Evolutionary conservation across 2,329 filamentous ascomycete species (phyloP).

Genomic region (Ambrosiella xylebori): DNA sequence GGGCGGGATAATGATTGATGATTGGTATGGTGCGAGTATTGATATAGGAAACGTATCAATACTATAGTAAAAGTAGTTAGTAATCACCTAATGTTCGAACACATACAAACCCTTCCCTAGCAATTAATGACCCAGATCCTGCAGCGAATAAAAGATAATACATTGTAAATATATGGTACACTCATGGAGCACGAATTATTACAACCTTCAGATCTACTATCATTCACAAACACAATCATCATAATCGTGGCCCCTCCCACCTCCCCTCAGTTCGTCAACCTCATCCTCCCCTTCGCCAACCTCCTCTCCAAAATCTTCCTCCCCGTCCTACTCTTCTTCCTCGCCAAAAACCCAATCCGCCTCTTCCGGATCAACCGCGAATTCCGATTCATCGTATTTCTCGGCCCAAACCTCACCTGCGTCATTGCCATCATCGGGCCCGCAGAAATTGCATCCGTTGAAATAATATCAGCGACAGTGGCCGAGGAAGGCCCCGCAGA

Average conservation of each 20-base stretch:
- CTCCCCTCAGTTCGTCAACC: slow-evolving; percentile 8
- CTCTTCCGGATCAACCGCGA: slow-evolving; percentile 42
- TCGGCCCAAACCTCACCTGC: slow-evolving; percentile 41
- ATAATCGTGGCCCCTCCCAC: background rate
- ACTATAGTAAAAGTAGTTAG: background rate
- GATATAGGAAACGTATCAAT: background rate
- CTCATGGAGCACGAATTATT: slow-evolving; percentile 3
- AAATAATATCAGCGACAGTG: slow-evolving; percentile 27
- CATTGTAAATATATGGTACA: slow-evolving; percentile 7
- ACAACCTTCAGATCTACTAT: background rate
- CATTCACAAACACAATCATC: background rate
- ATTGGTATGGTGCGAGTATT: background rate
- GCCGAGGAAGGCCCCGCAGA: slow-evolving; percentile 6
- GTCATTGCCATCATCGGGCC: slow-evolving; percentile 33
- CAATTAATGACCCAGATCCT: background rate
- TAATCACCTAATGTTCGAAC: background rate
- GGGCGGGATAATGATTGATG: background rate
- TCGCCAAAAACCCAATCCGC: slow-evolving; percentile 38
- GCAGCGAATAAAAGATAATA: background rate
- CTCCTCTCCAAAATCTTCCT: slow-evolving; percentile 35
- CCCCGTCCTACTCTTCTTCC: slow-evolving; percentile 33
- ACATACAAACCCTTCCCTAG: background rate
- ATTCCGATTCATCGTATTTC: slow-evolving; percentile 37
- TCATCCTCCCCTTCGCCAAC: slow-evolving; percentile 31
- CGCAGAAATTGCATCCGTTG: slow-evolving; percentile 28